Conservation (phyloP, 2,329 filamentous ascomycete species). For the Beauveria medogensis region DNA sequence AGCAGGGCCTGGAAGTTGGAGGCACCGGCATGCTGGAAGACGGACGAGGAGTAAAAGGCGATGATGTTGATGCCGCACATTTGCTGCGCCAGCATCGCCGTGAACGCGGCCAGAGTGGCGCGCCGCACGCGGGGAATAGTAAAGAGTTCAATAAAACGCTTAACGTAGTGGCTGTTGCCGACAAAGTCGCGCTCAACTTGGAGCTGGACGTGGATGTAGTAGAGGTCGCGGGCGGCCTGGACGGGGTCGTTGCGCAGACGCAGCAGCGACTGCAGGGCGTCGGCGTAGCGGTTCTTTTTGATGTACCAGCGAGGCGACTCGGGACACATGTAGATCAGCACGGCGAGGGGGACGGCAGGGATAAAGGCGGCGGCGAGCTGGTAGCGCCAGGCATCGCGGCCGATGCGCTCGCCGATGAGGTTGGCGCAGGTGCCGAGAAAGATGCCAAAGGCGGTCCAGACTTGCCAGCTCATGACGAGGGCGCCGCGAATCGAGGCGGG, state of each 20-base stretch:
- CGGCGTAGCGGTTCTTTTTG: slow-evolving; percentile 54
- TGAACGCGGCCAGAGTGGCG: slow-evolving; percentile 67
- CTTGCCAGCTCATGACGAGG: slow-evolving; percentile 75
- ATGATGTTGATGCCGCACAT: slow-evolving; percentile 68
- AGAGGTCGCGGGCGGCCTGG: slow-evolving; percentile 53
- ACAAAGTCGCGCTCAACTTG: slow-evolving; percentile 48
- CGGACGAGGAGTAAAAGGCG: slow-evolving; percentile 64
- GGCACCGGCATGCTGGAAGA: slow-evolving; percentile 52
- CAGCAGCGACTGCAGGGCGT: slow-evolving; percentile 50
- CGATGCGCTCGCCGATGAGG: slow-evolving; percentile 35
- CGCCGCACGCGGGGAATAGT: slow-evolving; percentile 61
- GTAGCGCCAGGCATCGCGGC: slow-evolving; percentile 46
- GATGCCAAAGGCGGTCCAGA: slow-evolving; percentile 58
- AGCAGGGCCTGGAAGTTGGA: slow-evolving; percentile 47
- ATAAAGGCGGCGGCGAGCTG: slow-evolving; percentile 59
- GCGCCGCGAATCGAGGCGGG: slow-evolving; percentile 64
- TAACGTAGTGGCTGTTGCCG: slow-evolving; percentile 47
- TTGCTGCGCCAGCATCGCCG: slow-evolving; percentile 73
- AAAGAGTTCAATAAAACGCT: slow-evolving; percentile 57
- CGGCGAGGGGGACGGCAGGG: slow-evolving; percentile 45
- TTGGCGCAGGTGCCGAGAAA: slow-evolving; percentile 54
- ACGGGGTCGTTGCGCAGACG: slow-evolving; percentile 45
- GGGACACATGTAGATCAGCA: slow-evolving; percentile 57
- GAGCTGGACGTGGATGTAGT: slow-evolving; percentile 58
- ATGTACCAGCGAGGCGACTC: slow-evolving; percentile 59